Percentiles rank a stretch among this genome's conserved stretches.
These are phyloP conservation scores for Melampsora occidentalis DNA, from an alignment of 1,284 basidiomycete species.

Conservation along the genomic window DNA sequence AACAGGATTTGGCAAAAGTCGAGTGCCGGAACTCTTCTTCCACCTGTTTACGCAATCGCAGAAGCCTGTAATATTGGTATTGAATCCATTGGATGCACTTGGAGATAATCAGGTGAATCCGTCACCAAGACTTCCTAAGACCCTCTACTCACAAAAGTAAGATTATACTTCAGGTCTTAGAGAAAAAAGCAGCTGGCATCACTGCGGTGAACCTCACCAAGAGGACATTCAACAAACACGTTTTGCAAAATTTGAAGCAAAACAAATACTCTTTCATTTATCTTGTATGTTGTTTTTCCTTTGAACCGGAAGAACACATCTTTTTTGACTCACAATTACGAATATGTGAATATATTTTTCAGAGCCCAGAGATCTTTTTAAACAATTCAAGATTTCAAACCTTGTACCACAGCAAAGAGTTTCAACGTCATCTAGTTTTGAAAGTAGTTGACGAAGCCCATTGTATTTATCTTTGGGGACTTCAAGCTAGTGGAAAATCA, in stretches of 20 bases:
- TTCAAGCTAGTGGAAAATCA: conserved; percentile 1
- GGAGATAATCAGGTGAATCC: conserved; percentile 24
- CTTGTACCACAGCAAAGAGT: not conserved
- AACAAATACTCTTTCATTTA: conserved; percentile 1
- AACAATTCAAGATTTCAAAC: too few relatives aligned
- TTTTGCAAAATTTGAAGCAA: not conserved
- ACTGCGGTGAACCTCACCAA: conserved; percentile 13
- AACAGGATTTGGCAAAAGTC: conserved; percentile 12
- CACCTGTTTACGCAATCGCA: not conserved
- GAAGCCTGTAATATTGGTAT: conserved; percentile 3
- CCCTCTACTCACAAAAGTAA: not conserved
- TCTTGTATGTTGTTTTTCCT: not conserved
- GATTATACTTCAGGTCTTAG: not conserved
- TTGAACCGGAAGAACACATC: not conserved
- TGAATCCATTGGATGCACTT: conserved; percentile 14
- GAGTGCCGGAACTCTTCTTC: conserved; percentile 8
- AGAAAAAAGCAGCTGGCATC: conserved; percentile 1
- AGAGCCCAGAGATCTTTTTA: conserved; percentile 20
- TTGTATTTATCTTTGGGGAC: conserved; percentile 16
- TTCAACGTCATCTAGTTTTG: conserved; percentile 1
- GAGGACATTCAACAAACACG: not conserved
- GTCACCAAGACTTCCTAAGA: not conserved
- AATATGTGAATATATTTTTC: not conserved
- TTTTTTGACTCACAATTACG: not conserved
- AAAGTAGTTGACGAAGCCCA: conserved; percentile 11